Percentiles rank a stretch among this genome's conserved stretches.
Evolutionary conservation across 352 stramenopile genomes (phyloP).

Genomic region (Phytophthora chlamydospora): DNA sequence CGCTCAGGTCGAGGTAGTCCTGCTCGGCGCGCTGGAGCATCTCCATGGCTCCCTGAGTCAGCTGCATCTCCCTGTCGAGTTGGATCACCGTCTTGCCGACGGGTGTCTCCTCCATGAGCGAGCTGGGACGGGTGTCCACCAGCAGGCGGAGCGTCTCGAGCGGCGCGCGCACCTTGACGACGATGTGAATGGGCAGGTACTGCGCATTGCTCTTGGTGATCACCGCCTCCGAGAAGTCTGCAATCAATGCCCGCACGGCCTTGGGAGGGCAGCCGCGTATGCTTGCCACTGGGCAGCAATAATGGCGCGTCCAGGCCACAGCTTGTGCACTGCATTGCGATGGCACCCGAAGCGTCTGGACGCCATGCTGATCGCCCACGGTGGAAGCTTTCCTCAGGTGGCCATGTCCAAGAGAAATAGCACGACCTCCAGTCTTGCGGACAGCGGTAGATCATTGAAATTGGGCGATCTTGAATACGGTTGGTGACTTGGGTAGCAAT

Average conservation of each 20-base stretch:
- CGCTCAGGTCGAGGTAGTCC: conserved; percentile 68
- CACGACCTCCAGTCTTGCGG: no score
- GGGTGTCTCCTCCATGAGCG: conserved; percentile 71
- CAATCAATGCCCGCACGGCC: conserved; percentile 64
- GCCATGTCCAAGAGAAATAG: no score
- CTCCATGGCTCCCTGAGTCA: conserved; percentile 52
- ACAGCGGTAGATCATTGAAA: no score
- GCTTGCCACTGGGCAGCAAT: conserved; percentile 4
- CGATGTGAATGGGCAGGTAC: conserved; percentile 84
- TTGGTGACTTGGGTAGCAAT: no score
- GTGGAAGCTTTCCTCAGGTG: conserved; percentile 4
- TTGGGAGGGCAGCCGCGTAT: conserved; percentile 21
- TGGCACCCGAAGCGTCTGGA: background rate
- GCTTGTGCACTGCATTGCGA: conserved; percentile 3
- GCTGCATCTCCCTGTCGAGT: conserved; percentile 62
- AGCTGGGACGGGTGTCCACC: conserved; percentile 70
- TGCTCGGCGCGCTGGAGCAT: conserved; percentile 76
- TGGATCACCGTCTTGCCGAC: conserved; percentile 73
- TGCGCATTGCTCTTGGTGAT: conserved; percentile 85
- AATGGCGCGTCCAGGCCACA: background rate
- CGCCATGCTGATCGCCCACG: background rate
- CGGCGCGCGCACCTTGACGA: conserved; percentile 61
- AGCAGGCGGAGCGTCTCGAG: conserved; percentile 62
- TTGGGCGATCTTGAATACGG: no score
- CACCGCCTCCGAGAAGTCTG: conserved; percentile 75